Evolutionary conservation across 441 rosid genomes (phyloP), one percentile per base, ranked within the genome.

Genomic region (Gossypium davidsonii): DNA sequence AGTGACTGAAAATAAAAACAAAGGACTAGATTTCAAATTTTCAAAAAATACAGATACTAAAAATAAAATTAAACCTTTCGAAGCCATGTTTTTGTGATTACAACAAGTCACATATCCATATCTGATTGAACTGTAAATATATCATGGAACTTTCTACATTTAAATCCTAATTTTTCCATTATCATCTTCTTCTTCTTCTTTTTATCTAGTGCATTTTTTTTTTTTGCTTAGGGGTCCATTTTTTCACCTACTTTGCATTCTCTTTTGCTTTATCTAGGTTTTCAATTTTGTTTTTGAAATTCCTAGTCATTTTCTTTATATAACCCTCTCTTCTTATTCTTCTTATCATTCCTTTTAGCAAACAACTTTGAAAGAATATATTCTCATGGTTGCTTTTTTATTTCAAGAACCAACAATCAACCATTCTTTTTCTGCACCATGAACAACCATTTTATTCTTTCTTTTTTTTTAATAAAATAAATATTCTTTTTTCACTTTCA

Each of bases 371-470:
- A 6, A 46, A 58, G 76, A 64, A 74, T 57, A 74, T 74, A 74
- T 74, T 74, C 72, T 48, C 4, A 26, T 60, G 56, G 44, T 58
- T 58, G 48, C 53, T 18, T 58, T 65, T 58, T 56, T 42, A 26
- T 21, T 63, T 34, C 59, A 56, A 57, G 44, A n/a, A 12, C 53
- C 62, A 63, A 31, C 39, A 64, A n/a, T 9, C 56, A 25, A 31
- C 60, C 53, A 9, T 39, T 65, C 73, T 25, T 74, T 31, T 67
- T 57, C 73, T 67, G 37, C 67, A 17, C 67, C 23, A 23, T 23
- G 14, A 71, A 42, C 10, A 31, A 59, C 39, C 46, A 14, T 9
- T 21, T 39, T 55, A 26, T 71, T 11, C 56, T 57, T 1, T 31
- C 34, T 0, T 5, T 31, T 3, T 28, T 28, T 31, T 31, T 0